Evolutionary conservation across 2,329 filamentous ascomycete species (phyloP).

Genomic region (Cercospora nicotianae): DNA sequence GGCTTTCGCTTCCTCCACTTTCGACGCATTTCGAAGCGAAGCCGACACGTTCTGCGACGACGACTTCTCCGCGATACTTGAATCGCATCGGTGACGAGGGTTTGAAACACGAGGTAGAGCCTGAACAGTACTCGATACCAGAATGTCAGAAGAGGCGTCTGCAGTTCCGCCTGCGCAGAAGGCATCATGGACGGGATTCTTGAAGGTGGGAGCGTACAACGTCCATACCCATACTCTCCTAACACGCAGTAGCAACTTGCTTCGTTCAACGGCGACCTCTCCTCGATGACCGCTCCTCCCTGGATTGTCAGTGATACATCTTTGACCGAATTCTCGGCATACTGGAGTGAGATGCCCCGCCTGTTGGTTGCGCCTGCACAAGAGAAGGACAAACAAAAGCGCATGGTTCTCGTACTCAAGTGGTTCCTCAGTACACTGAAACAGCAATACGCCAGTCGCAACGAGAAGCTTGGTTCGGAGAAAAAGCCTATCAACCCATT

Average conservation of each 20-base stretch:
- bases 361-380: constrained; percentile 79
- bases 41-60: background rate
- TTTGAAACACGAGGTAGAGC: background rate
- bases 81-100: background rate
- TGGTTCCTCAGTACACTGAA: constrained; percentile 95
- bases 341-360: constrained; percentile 58
- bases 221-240: background rate
- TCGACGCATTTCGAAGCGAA: background rate
- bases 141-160: constrained; percentile 43
- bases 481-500: constrained; percentile 99
- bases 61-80: background rate
- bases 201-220: constrained; percentile 45
- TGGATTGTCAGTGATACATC: constrained; percentile 58
- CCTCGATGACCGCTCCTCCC: constrained; percentile 57
- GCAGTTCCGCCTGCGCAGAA: constrained; percentile 50
- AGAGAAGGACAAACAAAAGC: constrained; percentile 76
- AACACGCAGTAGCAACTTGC: constrained; percentile 49
- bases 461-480: constrained; percentile 82
- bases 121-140: background rate
- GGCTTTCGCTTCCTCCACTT: background rate
- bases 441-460: constrained; percentile 74
- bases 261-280: constrained; percentile 58
- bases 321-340: constrained; percentile 58
- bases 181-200: constrained; percentile 52
- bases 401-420: constrained; percentile 83